Evolutionary conservation across 2,329 filamentous ascomycete species (phyloP), one percentile per base, ranked within the genome.

Genomic region (Penicillium olsonii): DNA sequence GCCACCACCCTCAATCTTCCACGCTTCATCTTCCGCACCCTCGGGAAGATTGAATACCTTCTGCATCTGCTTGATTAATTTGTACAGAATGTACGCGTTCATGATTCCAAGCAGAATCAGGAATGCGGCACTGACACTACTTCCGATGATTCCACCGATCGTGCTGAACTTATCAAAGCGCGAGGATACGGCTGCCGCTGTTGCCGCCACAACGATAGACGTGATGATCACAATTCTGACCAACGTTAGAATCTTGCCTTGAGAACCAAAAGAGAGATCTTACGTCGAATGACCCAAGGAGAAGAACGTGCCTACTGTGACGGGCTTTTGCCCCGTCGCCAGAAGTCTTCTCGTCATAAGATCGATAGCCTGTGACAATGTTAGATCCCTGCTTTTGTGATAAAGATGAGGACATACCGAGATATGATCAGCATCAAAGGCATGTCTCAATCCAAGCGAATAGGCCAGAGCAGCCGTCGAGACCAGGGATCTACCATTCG

Each of bases 371-470:
- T 48, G n/a, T 79, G 38, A 11, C 49, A 81, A 82, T n/a, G n/a
- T 48, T 31, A 48, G 6, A 27, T 8, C 5, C 17, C 11, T 20
- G 12, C 3, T 31, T 17, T n/a, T 2, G n/a, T 20, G 10, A 6
- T 1, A 5, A 41, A 68, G 51, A 61, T 43, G 22, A 46, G 38
- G 10, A 49, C 62, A 34, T 69, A 80, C 78, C 34, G 83, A 84
- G 56, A 89, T 89, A 66, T 97, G 94, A 71, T 97, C 92, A n/a
- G 92, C 94, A 65, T 97, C 94, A 37, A 97, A 83, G n/a, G 92
- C 92, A 76, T 97, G 92, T 35, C 92, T 87, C 11, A 97, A 81
- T 2, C 92, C 92, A 10, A 97, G 81, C 0, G 90, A 90, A 70
- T 95, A 97, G 20, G 92, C 86, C 1, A 97, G 81, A 2, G 92